phyloP scores from a whole-genome alignment of 495 filamentous ascomycete genomes.

The Choiromyces venosus region DNA sequence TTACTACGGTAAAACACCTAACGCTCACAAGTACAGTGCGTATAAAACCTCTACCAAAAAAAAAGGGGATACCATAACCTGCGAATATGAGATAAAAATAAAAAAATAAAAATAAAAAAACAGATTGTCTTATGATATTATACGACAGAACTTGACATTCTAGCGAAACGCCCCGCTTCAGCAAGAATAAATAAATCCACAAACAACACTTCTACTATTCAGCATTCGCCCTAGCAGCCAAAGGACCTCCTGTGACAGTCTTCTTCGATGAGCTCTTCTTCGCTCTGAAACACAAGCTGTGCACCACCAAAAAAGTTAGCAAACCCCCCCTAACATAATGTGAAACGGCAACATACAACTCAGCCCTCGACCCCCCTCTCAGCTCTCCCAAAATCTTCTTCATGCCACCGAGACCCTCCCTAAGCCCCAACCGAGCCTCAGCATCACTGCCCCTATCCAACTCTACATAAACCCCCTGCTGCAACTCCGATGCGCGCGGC shows the following conservation, averaged over 20 bases:
- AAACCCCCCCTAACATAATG: not conserved
- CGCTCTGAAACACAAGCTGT: constrained; percentile 37
- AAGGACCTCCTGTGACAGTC: not conserved
- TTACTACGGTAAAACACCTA: no score
- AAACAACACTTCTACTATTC: not conserved
- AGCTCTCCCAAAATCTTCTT: constrained; percentile 73
- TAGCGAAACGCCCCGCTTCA: not conserved
- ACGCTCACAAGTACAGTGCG: no score
- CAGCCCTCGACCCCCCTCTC: constrained; percentile 72
- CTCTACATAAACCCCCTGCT: constrained; percentile 83
- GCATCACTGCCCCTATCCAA: constrained; percentile 81
- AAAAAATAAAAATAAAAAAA: not conserved
- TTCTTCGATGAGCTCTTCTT: constrained; percentile 25
- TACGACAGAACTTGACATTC: no score
- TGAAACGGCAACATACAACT: constrained; percentile 54
- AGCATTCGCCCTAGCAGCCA: not conserved
- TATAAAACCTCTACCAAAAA: no score
- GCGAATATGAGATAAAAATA: not conserved
- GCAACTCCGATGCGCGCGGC: constrained; percentile 68
- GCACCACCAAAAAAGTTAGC: not conserved
- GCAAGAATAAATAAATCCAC: not conserved
- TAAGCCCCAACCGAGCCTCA: constrained; percentile 68
- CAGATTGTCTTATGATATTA: not conserved
- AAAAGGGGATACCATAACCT: not conserved
- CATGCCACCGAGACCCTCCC: constrained; percentile 86